Base-by-base conservation (phyloP, 108 stramenopile genomes). In the Nitzschia inconspicua region DNA sequence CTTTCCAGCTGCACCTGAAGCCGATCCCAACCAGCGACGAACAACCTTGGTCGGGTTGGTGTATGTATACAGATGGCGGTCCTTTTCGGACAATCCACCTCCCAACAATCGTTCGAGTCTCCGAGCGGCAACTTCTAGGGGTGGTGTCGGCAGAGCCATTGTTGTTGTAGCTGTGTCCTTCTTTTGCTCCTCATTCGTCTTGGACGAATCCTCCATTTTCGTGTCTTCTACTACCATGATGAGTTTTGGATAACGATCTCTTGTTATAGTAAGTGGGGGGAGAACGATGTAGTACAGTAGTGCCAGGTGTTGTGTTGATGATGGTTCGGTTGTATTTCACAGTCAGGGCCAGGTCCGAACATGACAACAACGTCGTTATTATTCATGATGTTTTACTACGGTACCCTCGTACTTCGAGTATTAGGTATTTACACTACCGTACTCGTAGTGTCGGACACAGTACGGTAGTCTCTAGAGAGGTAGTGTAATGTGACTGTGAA, bases 11-110 rank as follows among this genome's bases (percentile, higher is more conserved):
- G 82, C 76, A n/a, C 83, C 88, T 16, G 84, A 85, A 3, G 82
- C 64, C 13, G 88, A 71, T 37, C 86, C 83, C 31, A 94, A 74
- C 89, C 89, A 94, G 36, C 88, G 77, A 39, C 86, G 82, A 18
- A 91, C 76, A 30, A 88, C 75, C 67, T 91, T 91, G 66, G 79
- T 57, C 8, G 83, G 84, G 35, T 84, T 83, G 0, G 72, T 24
- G 49, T 68, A 76, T 32, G 64, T 50, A 50, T 76, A 56, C 13
- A 72, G 69, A 52, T 40, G 19, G 18, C 58, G 63, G 35, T 63
- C 63, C 35, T 61, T 72, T 22, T 32, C 50, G 24, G 57, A 25
- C 19, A 57, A 18, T 13, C 72, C 66, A 8, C 86, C 86, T 8
- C 86, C 86, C 52, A 88, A 70, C 31, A 82, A 67, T 31, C 84